Conservation (phyloP, 306 rosid species). For the Sophora flavescens region DNA sequence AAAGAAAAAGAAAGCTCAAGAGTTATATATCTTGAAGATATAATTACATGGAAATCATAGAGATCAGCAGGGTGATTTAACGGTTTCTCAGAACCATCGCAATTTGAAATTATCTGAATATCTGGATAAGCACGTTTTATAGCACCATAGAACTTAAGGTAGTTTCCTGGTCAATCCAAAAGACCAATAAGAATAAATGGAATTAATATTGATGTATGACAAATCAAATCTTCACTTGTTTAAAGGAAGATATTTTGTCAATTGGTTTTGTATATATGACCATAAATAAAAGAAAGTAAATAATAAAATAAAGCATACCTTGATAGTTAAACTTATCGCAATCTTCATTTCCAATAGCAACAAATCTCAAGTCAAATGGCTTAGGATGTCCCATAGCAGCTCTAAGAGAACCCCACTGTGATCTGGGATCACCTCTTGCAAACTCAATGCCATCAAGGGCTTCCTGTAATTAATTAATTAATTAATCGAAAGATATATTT, state of each 20-base stretch:
- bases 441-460: slow-evolving; percentile 89
- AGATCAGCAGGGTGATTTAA: slow-evolving; percentile 79
- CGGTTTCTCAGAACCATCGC: slow-evolving; percentile 65
- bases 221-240: not conserved
- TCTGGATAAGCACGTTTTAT: slow-evolving; percentile 72
- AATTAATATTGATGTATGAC: not conserved
- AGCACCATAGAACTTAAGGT: slow-evolving; percentile 63
- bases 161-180: slow-evolving; percentile 63
- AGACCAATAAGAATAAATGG: not conserved
- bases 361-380: slow-evolving; percentile 76
- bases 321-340: slow-evolving; percentile 63
- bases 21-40: not conserved
- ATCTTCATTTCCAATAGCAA: slow-evolving; percentile 88
- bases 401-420: slow-evolving; percentile 81
- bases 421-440: slow-evolving; percentile 73
- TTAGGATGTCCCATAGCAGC: slow-evolving; percentile 82
- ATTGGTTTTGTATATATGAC: not conserved
- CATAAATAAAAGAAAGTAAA: no score
- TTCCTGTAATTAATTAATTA: slow-evolving; percentile 53
- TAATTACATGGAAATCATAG: slow-evolving; percentile 78
- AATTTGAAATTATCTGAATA: slow-evolving; percentile 76
- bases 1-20: not conserved
- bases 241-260: not conserved
- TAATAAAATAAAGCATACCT: slow-evolving; percentile 41
- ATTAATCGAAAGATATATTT: not conserved